Conservation (phyloP, 495 filamentous ascomycete genomes). For the Darksidea phi region DNA sequence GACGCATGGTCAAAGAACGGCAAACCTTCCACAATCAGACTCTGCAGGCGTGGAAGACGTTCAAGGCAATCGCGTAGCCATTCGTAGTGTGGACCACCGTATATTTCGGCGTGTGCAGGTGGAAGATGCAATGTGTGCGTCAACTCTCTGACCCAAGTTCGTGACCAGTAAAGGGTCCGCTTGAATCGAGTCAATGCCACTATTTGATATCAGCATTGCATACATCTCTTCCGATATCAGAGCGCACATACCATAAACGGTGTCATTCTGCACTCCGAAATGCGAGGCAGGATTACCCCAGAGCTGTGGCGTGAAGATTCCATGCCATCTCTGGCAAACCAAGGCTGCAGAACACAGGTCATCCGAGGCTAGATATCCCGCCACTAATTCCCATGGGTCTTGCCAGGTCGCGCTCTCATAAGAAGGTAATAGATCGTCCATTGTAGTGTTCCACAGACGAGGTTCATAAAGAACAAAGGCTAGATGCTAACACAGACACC, state of each 20-base stretch:
- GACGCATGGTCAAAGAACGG: conserved; percentile 66
- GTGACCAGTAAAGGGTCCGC: conserved; percentile 56
- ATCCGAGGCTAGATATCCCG: conserved; percentile 57
- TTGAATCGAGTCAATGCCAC: conserved; percentile 64
- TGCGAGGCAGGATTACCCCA: conserved; percentile 68
- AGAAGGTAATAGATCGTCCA: conserved; percentile 58
- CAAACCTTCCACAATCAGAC: conserved; percentile 58
- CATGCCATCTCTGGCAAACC: conserved; percentile 60
- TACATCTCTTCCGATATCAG: too few species aligned
- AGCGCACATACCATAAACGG: conserved; percentile 49
- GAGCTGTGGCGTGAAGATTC: conserved; percentile 59
- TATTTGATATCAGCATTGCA: conserved; percentile 32
- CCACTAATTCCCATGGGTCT: conserved; percentile 62
- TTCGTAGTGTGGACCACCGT: conserved; percentile 58
- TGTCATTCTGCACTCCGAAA: conserved; percentile 63
- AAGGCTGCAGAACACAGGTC: conserved; percentile 60
- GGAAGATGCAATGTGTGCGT: conserved; percentile 69
- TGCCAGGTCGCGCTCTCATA: conserved; percentile 59
- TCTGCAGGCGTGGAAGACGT: conserved; percentile 59
- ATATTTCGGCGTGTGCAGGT: conserved; percentile 64
- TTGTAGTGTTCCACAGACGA: background rate
- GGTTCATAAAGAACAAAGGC: background rate
- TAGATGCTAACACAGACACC: background rate
- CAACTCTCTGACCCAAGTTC: conserved; percentile 54
- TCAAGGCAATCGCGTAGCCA: conserved; percentile 65